Evolutionary conservation across 768 basidiomycete genomes (phyloP).

Genomic region (Galerina sulciceps): DNA sequence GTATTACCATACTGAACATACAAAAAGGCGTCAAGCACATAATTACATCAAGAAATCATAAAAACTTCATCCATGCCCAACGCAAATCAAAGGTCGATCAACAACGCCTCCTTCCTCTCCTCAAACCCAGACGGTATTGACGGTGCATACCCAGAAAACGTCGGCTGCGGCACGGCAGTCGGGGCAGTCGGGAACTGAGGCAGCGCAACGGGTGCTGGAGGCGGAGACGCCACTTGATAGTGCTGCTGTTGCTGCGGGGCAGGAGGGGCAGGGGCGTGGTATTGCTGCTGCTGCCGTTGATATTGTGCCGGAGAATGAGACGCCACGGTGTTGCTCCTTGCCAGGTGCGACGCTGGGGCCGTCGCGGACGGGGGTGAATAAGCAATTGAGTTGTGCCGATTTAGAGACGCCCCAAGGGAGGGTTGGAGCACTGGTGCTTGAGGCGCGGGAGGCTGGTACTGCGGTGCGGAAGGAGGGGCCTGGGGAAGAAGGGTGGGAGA

Average conservation of each 20-base stretch:
- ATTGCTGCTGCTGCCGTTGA: conserved; percentile 21
- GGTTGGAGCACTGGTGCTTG: conserved; percentile 26
- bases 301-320: conserved; percentile 23
- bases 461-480: conserved; percentile 22
- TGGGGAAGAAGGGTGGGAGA: conserved; percentile 28
- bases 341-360: conserved; percentile 28
- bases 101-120: conserved; percentile 65
- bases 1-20: too few species aligned
- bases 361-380: conserved; percentile 30
- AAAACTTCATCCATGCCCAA: too few species aligned
- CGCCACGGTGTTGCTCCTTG: conserved; percentile 38
- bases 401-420: conserved; percentile 20
- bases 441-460: conserved; percentile 25
- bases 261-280: not conserved
- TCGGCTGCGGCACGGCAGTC: conserved; percentile 55
- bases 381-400: conserved; percentile 39
- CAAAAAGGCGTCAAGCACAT: too few species aligned
- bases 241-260: conserved; percentile 18
- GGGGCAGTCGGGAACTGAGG: conserved; percentile 72
- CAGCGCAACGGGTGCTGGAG: conserved; percentile 39
- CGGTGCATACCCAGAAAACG: conserved; percentile 52
- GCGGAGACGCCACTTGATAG: conserved; percentile 28
- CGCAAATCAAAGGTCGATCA: conserved; percentile 50
- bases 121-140: conserved; percentile 53
- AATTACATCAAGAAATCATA: too few species aligned